Evolutionary conservation across 2,329 filamentous ascomycete genomes (phyloP), one percentile per base, ranked within the genome.

Genomic region (Talaromyces rugulosus): DNA sequence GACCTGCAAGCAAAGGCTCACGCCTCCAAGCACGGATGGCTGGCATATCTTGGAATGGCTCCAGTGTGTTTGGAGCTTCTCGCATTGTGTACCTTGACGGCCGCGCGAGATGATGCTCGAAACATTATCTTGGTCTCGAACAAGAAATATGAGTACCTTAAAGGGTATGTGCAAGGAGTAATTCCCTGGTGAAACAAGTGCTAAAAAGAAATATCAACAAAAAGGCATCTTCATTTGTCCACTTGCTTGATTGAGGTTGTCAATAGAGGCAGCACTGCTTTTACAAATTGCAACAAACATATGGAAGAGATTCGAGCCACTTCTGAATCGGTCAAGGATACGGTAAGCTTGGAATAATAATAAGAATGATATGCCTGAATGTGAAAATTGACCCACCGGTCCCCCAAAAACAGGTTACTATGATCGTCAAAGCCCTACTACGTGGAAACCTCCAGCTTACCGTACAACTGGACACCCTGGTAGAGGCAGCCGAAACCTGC

Each of bases 1-100:
- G 50, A 52, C 16, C 18, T 52, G 50, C 50, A 52, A 30, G 50
- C 50, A 23, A 52, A 52, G 23, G 50, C 50, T 27, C 50, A 52
- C 5, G 50, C 50, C 9, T 52, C 50, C 9, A 52, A 53, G n/a
- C 51, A 53, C 11, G 51, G 51, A 53, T 53, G 51, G 51, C 51
- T 53, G 11, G 51, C 51, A 31, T 53, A 53, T 31, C 51, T 53
- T 53, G 51, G 51, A 53, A 53, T 53, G 51, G 51, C 51, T 28
- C 51, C 51, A n/a, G 28, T 53, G 11, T 53, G 51, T 33, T 28
- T 53, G 27, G 51, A 53, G 51, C 51, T 53, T 53, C 23, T 53
- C 7, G 23, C 51, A n/a, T 31, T 53, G 51, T 53, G 51, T 31
- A 53, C 51, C 27, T 53, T 53, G 51, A 53, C 51, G n/a, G 51